phyloP scores from a whole-genome alignment of 2,329 filamentous ascomycete species.

The Periconia sp. region DNA sequence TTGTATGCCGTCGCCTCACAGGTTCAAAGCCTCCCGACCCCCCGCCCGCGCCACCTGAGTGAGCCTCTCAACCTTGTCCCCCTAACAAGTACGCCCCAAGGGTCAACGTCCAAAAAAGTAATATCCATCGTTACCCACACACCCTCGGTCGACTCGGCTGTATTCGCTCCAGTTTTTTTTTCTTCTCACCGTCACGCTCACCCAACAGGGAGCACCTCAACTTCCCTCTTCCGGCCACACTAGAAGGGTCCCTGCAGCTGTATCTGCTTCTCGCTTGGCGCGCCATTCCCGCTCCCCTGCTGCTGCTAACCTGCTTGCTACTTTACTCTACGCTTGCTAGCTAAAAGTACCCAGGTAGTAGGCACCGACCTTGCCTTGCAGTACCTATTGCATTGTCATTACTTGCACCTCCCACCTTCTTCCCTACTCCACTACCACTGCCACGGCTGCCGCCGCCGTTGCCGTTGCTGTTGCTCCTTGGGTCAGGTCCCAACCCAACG shows the following conservation, averaged over 20 bases:
- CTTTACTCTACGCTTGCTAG: no score
- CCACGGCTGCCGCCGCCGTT: neutral
- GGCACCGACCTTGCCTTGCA: no score
- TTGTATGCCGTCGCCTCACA: neutral
- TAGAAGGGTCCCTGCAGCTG: neutral
- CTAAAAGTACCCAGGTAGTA: no score
- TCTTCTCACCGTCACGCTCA: neutral
- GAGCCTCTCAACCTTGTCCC: neutral
- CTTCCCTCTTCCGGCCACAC: neutral
- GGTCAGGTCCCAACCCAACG: slow-evolving; percentile 13
- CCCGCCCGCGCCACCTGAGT: neutral
- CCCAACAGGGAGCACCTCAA: neutral
- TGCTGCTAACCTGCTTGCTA: no score
- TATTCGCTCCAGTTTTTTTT: neutral
- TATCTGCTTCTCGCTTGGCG: neutral
- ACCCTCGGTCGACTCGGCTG: neutral
- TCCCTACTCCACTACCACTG: neutral
- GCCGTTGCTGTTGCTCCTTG: neutral
- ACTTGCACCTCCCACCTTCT: neutral
- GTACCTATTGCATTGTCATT: no score
- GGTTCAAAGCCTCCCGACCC: neutral
- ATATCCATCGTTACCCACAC: no score
- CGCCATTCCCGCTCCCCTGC: neutral
- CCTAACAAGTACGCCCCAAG: neutral
- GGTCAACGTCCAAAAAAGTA: no score